phyloP scores from a whole-genome alignment of 441 rosid species.

The Aleurites moluccanus region DNA sequence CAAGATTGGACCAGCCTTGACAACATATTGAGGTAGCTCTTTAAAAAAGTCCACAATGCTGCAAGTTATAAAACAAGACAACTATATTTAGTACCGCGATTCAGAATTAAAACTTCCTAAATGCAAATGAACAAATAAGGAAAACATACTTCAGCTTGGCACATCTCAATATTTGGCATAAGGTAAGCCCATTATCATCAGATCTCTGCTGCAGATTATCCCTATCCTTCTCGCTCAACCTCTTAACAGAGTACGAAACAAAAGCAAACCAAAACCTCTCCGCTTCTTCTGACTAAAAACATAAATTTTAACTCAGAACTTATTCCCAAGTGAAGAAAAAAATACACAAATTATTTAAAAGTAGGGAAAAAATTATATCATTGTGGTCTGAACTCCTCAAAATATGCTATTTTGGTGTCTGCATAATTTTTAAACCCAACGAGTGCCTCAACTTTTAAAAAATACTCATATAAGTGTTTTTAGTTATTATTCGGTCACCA shows the following conservation, averaged over 20 bases:
- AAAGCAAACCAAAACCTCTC: constrained; percentile 89
- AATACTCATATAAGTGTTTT: no score
- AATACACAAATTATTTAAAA: background rate
- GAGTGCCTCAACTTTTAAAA: no score
- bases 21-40: constrained; percentile 82
- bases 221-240: constrained; percentile 48
- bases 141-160: constrained; percentile 66
- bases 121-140: constrained; percentile 12
- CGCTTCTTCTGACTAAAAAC: constrained; percentile 69
- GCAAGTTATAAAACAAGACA: constrained; percentile 24
- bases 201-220: constrained; percentile 38
- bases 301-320: constrained; percentile 7
- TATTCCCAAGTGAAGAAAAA: background rate
- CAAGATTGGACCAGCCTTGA: constrained; percentile 75
- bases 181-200: constrained; percentile 46
- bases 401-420: no score
- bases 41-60: constrained; percentile 82
- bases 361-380: no score
- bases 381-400: no score
- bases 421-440: no score
- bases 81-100: constrained; percentile 1
- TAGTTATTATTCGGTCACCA: no score
- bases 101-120: background rate
- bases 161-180: constrained; percentile 73
- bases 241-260: constrained; percentile 60